Evolutionary conservation across 1,284 basidiomycete genomes (phyloP), one percentile per base, ranked within the genome.

Genomic region (Leccinum pseudoinsigne): DNA sequence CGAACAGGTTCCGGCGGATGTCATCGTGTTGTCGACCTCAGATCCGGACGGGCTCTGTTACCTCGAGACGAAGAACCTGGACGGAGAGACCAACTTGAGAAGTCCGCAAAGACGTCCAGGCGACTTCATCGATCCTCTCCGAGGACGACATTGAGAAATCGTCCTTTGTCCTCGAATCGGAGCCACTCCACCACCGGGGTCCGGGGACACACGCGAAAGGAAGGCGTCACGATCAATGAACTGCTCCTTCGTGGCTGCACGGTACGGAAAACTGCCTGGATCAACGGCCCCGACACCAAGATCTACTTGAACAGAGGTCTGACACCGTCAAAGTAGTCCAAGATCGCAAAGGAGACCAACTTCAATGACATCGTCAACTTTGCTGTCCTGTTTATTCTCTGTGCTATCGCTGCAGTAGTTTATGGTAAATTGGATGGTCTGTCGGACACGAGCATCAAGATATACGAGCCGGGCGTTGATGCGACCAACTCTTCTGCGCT

Each of bases 271-370:
- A 98, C 95, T 0, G 81, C 87, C 36, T 99, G 97, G 97, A 85
- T 96, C 61, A 99, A 96, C 0, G 97, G 97, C 36, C 85, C 87
- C 3, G 96, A 99, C 78, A 96, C 96, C 58, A 99, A 98, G 84
- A 98, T 98, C 74, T 97, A 98, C 92, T 80, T 98, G 68, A 99
- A 98, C 71, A 93, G 93, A 45, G 95, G 95, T 26, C 90, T 89
- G n/a, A 95, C 94, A 0, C 94, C 94, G 1, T 94, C 93, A 18
- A 98, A 98, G 74, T 90, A 94, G 62, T 92, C 90, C 71, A 98
- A 97, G 82, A 97, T 98, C 73, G 95, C 98, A 79, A 92, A 88
- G 79, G 96, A 98, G 82, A 98, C 97, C n/a, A 98, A 97, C 76
- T 97, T 95, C 83, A 98, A 98, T 74, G 96, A 98, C 68, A 80